phyloP scores from a whole-genome alignment of 1,284 basidiomycete species.

The Bjerkandera adusta region DNA sequence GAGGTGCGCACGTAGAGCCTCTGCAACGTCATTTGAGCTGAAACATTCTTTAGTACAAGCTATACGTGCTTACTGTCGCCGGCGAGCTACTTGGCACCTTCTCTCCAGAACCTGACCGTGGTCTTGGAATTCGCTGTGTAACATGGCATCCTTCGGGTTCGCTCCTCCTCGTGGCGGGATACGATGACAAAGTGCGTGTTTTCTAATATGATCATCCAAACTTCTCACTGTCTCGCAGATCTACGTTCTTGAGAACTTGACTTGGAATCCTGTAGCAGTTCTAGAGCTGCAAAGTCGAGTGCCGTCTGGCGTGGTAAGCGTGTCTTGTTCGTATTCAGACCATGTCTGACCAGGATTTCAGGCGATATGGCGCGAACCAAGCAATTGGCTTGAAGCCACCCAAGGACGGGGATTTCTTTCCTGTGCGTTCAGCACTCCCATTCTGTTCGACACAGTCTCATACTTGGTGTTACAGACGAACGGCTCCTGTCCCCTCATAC shows the following conservation, averaged over 20 bases:
- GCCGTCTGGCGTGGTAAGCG: slow-evolving; percentile 54
- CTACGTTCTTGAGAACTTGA: slow-evolving; percentile 74
- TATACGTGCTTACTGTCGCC: slow-evolving; percentile 72
- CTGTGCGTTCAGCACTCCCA: slow-evolving; percentile 43
- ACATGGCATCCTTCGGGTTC: slow-evolving; percentile 83
- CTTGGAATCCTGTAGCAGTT: slow-evolving; percentile 71
- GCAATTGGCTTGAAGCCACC: slow-evolving; percentile 77
- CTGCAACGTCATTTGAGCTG: not conserved
- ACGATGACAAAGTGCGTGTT: slow-evolving; percentile 73
- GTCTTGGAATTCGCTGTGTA: slow-evolving; percentile 72
- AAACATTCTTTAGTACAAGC: slow-evolving; percentile 62
- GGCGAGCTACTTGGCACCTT: slow-evolving; percentile 74
- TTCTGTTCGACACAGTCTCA: not conserved
- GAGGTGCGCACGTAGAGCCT: slow-evolving; percentile 50
- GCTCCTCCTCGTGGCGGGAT: slow-evolving; percentile 78
- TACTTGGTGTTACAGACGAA: slow-evolving; percentile 48
- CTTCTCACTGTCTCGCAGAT: slow-evolving; percentile 47
- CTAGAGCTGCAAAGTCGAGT: slow-evolving; percentile 61
- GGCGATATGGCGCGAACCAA: slow-evolving; percentile 80
- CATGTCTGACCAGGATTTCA: slow-evolving; percentile 26
- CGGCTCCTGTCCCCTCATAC: slow-evolving; percentile 56
- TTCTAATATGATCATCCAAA: not conserved
- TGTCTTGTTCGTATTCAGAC: not conserved
- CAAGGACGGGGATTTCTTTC: slow-evolving; percentile 80
- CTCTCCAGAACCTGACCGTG: slow-evolving; percentile 69